Conservation (phyloP, 208 protist species). For the Spongospora subterranea region DNA sequence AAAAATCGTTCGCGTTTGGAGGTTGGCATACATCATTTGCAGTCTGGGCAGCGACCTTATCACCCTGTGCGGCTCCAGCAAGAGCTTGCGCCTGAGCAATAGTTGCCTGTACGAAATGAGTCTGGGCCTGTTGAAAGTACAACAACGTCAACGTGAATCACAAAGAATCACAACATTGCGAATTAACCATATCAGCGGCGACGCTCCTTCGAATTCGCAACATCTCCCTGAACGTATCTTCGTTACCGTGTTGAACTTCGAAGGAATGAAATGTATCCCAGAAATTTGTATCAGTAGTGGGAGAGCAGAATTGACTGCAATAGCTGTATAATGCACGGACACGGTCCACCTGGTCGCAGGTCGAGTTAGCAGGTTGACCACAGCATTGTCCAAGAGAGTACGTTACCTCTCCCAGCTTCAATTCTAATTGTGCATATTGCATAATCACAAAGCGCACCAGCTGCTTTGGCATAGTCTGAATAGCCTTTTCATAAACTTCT, state of each 20-base stretch:
- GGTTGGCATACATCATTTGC: conserved; percentile 30
- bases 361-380: background rate
- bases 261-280: conserved; percentile 84
- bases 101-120: background rate
- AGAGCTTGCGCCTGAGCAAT: background rate
- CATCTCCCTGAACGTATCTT: conserved; percentile 89
- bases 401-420: conserved; percentile 79
- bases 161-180: background rate
- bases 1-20: conserved; percentile 20
- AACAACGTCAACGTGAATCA: background rate
- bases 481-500: conserved; percentile 83
- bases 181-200: conserved; percentile 67
- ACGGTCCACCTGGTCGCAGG: conserved; percentile 80
- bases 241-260: conserved; percentile 86
- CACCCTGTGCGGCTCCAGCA: background rate
- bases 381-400: background rate
- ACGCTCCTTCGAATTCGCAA: conserved; percentile 82
- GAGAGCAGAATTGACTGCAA: conserved; percentile 81
- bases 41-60: background rate
- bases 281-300: conserved; percentile 72
- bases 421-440: conserved; percentile 82
- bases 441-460: conserved; percentile 66
- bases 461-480: conserved; percentile 74
- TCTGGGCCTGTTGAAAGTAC: background rate
- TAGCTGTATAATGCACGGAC: conserved; percentile 82